Percentiles rank a stretch among this genome's conserved stretches.
Evolutionary conservation across 2,329 filamentous ascomycete genomes (phyloP).

Genomic region (Onygenales sp.): DNA sequence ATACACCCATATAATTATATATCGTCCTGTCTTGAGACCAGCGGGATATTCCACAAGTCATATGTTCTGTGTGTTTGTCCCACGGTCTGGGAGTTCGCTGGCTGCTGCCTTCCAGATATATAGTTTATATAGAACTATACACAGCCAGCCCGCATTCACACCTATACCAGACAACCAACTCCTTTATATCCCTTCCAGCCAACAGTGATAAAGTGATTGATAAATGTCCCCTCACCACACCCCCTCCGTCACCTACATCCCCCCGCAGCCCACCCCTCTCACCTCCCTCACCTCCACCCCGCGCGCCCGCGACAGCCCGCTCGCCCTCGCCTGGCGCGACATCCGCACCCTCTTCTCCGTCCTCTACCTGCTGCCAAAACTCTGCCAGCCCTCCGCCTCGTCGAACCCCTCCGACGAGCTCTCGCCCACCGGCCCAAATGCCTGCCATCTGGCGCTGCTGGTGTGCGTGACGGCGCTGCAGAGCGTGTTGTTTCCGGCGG

Average conservation of each 20-base stretch:
- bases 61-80: too few species aligned
- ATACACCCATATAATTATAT: too few species aligned
- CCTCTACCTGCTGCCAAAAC: slow-evolving; percentile 8
- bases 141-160: too few species aligned
- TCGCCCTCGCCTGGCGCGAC: slow-evolving; percentile 7
- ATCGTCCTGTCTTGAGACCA: too few species aligned
- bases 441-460: slow-evolving; percentile 6
- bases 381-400: slow-evolving; percentile 6
- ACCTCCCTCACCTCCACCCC: slow-evolving; percentile 6
- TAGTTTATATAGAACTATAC: too few species aligned
- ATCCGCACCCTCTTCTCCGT: slow-evolving; percentile 6
- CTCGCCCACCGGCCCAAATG: slow-evolving; percentile 4
- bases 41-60: too few species aligned
- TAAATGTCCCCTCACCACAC: not conserved
- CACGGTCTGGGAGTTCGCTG: too few species aligned
- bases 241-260: slow-evolving; percentile 7
- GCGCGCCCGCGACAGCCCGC: slow-evolving; percentile 9
- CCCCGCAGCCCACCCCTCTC: slow-evolving; percentile 9
- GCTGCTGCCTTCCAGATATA: too few species aligned
- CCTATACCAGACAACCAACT: not conserved
- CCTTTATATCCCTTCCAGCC: not conserved
- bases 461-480: slow-evolving; percentile 5
- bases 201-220: too few species aligned
- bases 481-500: slow-evolving; percentile 2
- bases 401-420: slow-evolving; percentile 7